A percentile compares a stretch with the other conserved stretches of the same genome.
phyloP scores from a whole-genome alignment of 768 basidiomycete genomes.

The Termitomyces sp. region DNA sequence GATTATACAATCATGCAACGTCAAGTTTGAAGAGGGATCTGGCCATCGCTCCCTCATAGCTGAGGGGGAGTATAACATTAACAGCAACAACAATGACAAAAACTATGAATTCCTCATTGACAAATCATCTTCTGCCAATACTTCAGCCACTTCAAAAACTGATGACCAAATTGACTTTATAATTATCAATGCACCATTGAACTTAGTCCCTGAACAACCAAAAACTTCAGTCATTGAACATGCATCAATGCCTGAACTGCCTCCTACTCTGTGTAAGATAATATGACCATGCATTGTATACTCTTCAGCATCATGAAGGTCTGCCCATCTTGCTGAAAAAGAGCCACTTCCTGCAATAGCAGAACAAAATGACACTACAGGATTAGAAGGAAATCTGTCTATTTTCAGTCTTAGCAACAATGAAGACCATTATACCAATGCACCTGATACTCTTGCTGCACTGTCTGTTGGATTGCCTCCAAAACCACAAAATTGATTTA shows the following conservation, averaged over 20 bases:
- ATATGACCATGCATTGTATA: neutral
- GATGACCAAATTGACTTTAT: too few relatives aligned
- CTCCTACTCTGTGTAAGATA: neutral
- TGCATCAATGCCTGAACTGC: neutral
- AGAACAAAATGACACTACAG: neutral
- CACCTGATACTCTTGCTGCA: neutral
- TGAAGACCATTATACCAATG: neutral
- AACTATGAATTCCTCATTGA: neutral
- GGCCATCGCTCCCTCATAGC: slow-evolving; percentile 11
- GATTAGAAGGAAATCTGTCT: neutral
- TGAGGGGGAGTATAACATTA: neutral
- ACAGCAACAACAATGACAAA: neutral
- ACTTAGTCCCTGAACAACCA: neutral
- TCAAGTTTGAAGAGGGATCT: slow-evolving; percentile 14
- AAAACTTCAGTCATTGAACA: neutral
- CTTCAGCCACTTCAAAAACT: too few relatives aligned
- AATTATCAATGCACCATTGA: too few relatives aligned
- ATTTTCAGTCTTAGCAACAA: neutral
- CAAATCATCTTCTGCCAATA: neutral
- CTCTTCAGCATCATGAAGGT: neutral
- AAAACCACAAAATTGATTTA: neutral
- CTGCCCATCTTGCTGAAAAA: neutral
- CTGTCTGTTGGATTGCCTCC: neutral
- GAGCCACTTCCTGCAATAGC: neutral
- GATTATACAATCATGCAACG: neutral